These are phyloP conservation scores for Toxoplasma gondii DNA, from an alignment of 169 alveolate species.

Conservation along the genomic window DNA sequence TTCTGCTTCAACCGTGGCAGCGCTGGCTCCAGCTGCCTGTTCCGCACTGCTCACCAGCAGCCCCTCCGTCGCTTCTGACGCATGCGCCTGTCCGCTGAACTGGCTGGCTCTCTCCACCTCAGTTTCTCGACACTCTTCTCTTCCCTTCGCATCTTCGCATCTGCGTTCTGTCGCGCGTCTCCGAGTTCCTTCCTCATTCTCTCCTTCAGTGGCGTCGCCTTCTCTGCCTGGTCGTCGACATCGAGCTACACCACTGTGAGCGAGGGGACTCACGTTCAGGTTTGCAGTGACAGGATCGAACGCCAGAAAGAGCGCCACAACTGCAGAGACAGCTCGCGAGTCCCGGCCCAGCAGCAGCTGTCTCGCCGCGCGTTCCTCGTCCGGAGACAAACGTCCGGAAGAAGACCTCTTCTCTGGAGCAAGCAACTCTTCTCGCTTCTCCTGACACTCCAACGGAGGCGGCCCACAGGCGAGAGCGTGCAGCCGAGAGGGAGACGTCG, in stretches of 20 bases:
- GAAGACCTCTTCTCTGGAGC: background rate
- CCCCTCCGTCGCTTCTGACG: background rate
- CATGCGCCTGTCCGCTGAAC: background rate
- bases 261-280: no score
- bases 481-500: no score
- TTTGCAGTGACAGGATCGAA: background rate
- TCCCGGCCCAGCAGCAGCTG: background rate
- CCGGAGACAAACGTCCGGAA: background rate
- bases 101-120: background rate
- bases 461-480: no score
- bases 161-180: background rate
- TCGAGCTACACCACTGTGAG: no score
- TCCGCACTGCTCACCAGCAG: background rate
- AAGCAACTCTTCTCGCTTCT: no score
- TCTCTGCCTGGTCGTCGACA: background rate
- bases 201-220: background rate
- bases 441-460: no score
- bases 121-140: background rate
- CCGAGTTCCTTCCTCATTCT: background rate
- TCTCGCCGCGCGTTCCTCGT: background rate
- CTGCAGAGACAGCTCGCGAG: background rate
- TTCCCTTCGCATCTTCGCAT: background rate
- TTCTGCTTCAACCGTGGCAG: background rate
- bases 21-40: background rate
- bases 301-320: background rate